Conservation (phyloP, 2,329 filamentous ascomycete genomes). For the Lasiodiplodia gonubiensis region DNA sequence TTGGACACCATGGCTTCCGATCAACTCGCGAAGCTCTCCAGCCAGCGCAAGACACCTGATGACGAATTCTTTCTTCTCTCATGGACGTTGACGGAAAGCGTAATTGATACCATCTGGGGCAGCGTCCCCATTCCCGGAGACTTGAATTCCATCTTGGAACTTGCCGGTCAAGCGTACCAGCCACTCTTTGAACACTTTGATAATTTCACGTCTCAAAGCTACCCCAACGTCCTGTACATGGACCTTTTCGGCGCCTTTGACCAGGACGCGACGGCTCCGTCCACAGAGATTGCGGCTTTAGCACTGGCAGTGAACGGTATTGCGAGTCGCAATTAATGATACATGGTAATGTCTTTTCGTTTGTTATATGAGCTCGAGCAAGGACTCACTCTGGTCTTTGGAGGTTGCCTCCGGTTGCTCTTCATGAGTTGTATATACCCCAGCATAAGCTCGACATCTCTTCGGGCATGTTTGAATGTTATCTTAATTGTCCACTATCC, state of each 20-base stretch:
- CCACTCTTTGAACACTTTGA: conserved; percentile 41
- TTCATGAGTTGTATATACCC: conserved; percentile 11
- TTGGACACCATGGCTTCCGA: conserved; percentile 42
- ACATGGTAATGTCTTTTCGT: conserved; percentile 2
- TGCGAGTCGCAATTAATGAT: conserved; percentile 2
- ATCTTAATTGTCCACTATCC: too few relatives aligned
- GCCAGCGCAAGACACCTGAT: conserved; percentile 39
- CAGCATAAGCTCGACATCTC: neutral
- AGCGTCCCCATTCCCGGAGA: conserved; percentile 38
- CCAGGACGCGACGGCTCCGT: conserved; percentile 34
- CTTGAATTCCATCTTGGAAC: conserved; percentile 41
- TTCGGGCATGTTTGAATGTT: neutral
- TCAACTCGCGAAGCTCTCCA: conserved; percentile 46
- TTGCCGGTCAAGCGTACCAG: conserved; percentile 40
- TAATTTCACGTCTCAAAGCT: conserved; percentile 43
- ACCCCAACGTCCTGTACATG: conserved; percentile 46
- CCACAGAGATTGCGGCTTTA: conserved; percentile 40
- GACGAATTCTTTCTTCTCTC: conserved; percentile 45
- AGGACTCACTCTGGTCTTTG: neutral
- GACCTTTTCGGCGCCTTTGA: conserved; percentile 43
- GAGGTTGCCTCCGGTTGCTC: neutral
- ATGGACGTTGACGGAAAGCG: conserved; percentile 45
- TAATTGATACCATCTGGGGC: conserved; percentile 36
- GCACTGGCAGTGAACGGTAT: conserved; percentile 43
- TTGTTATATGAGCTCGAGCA: neutral